phyloP scores from a whole-genome alignment of 306 rosid species.

The Dalbergia oliveri region DNA sequence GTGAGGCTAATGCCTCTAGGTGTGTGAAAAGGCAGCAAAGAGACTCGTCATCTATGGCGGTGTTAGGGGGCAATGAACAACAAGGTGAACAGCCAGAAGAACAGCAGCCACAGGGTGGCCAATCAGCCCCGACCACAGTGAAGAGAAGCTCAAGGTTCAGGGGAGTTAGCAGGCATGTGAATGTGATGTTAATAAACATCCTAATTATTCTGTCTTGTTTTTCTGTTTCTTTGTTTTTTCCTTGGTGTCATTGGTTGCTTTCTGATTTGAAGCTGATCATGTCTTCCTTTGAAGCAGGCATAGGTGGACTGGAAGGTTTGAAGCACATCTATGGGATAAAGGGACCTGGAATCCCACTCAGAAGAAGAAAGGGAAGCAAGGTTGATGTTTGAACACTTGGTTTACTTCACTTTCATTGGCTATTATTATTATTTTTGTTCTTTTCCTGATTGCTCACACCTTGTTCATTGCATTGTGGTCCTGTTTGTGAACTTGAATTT shows the following conservation, averaged over 20 bases:
- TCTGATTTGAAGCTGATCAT: slow-evolving; percentile 16
- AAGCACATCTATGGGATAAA: slow-evolving; percentile 97
- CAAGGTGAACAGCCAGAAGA: slow-evolving; percentile 42
- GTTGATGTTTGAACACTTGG: slow-evolving; percentile 45
- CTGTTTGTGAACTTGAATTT: slow-evolving; percentile 38
- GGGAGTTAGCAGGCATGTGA: slow-evolving; percentile 77
- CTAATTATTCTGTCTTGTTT: not conserved
- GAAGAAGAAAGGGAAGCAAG: slow-evolving; percentile 97
- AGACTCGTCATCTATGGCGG: slow-evolving; percentile 34
- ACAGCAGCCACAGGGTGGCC: slow-evolving; percentile 49
- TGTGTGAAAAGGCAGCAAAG: slow-evolving; percentile 66
- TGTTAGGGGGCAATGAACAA: slow-evolving; percentile 46
- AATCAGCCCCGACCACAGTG: slow-evolving; percentile 56
- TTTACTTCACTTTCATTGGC: slow-evolving; percentile 12
- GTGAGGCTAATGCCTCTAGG: slow-evolving; percentile 47
- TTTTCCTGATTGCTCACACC: slow-evolving; percentile 32
- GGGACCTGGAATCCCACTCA: slow-evolving; percentile 94
- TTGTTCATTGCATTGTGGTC: slow-evolving; percentile 38
- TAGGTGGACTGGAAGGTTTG: slow-evolving; percentile 92
- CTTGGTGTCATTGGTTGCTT: not conserved
- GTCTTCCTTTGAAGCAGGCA: slow-evolving; percentile 62
- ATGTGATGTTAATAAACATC: slow-evolving; percentile 25
- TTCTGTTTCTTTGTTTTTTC: too few species aligned
- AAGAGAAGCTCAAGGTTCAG: slow-evolving; percentile 87
- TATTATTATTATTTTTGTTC: not conserved